Evolutionary conservation across 768 basidiomycete species (phyloP).

Genomic region (Infundibulicybe gibba): DNA sequence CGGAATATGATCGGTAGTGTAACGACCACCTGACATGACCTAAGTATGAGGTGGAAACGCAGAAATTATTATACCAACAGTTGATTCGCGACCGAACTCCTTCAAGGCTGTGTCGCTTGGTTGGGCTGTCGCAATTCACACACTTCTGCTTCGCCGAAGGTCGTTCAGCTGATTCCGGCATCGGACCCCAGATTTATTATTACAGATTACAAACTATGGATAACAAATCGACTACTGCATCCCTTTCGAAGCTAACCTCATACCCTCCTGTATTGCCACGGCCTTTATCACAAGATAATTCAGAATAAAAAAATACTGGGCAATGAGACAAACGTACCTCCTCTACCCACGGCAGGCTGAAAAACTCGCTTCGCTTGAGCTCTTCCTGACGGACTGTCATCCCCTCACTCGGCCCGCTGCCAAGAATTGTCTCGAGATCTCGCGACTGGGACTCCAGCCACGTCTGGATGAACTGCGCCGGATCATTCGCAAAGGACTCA

Average conservation of each 20-base stretch:
- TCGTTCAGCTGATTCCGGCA: neutral
- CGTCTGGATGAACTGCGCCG: conserved; percentile 78
- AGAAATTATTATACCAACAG: neutral
- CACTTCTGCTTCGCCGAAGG: too few relatives aligned
- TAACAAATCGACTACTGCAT: conserved; percentile 25
- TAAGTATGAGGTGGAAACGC: neutral
- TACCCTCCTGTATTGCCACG: conserved; percentile 80
- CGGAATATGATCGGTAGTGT: neutral
- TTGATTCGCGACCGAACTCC: neutral
- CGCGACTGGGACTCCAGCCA: conserved; percentile 92
- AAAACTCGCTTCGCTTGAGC: conserved; percentile 84
- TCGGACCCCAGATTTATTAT: neutral
- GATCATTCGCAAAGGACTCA: conserved; percentile 74
- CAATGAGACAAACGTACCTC: conserved; percentile 34
- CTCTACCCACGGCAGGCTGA: conserved; percentile 89
- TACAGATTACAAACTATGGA: neutral
- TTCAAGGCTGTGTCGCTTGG: neutral
- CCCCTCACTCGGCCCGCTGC: conserved; percentile 80
- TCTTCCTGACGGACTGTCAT: conserved; percentile 84
- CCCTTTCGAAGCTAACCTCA: conserved; percentile 56
- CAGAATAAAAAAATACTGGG: conserved; percentile 1
- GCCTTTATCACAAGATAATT: conserved; percentile 40
- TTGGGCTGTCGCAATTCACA: too few relatives aligned
- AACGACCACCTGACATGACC: neutral
- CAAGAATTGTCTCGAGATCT: conserved; percentile 86